Evolutionary conservation across 1,284 basidiomycete species (phyloP).

Genomic region (Xanthoconium separans): DNA sequence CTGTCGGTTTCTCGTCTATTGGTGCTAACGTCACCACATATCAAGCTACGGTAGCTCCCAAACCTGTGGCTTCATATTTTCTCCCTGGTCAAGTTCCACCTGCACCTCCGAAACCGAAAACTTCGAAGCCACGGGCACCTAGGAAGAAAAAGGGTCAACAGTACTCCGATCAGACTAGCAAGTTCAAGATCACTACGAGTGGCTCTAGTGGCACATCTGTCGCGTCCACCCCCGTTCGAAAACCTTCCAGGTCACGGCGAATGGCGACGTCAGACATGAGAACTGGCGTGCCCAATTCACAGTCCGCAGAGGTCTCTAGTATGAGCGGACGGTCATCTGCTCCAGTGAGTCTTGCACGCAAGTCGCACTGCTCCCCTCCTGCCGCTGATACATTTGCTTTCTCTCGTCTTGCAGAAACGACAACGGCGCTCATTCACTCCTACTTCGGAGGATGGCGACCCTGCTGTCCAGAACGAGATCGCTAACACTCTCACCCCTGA

Average conservation of each 20-base stretch:
- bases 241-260: no score
- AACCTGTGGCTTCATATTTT: constrained; percentile 34
- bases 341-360: constrained; percentile 33
- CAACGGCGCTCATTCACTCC: constrained; percentile 49
- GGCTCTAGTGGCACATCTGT: constrained; percentile 21
- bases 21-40: constrained; percentile 41
- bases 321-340: constrained; percentile 17
- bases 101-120: constrained; percentile 28
- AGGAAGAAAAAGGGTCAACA: constrained; percentile 25
- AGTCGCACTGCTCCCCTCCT: background rate
- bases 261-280: no score
- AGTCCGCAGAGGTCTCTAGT: no score
- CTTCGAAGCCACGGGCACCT: constrained; percentile 26
- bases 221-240: no score
- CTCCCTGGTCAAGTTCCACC: constrained; percentile 53
- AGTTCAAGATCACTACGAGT: constrained; percentile 21
- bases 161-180: constrained; percentile 27
- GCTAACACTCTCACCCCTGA: constrained; percentile 47
- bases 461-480: constrained; percentile 40
- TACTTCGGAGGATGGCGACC: constrained; percentile 49
- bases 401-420: constrained; percentile 28
- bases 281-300: no score
- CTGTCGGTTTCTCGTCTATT: constrained; percentile 49
- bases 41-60: constrained; percentile 37
- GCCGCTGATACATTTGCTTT: background rate